Evolutionary conservation across 2,329 filamentous ascomycete genomes (phyloP), one percentile per base, ranked within the genome.

Genomic region (Colletotrichum sp.): DNA sequence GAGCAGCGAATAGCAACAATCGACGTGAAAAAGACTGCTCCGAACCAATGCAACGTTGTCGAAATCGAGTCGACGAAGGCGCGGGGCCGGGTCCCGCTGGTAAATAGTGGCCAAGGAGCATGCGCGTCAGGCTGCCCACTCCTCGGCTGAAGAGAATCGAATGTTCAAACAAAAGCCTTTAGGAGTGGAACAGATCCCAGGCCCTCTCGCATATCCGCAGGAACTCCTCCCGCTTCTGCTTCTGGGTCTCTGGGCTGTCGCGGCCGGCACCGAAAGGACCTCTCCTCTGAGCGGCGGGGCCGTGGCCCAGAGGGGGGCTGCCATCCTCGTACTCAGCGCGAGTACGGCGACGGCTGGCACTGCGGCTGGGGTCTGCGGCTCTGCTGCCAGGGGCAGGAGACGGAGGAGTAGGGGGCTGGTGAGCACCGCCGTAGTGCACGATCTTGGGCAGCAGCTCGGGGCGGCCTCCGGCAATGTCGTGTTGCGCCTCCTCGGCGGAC

Each of bases 151-250:
- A 32, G 52, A 75, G 70, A 73, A 68, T 64, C 16, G 32, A 64
- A 73, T 77, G 79, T 78, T 76, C 79, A 76, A 78, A 80, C 69
- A 78, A 79, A 77, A 28, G 32, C 66, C 16, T 28, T 91, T 87
- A 98, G 77, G 96, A 98, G 88, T 99, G 97, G 86, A 99, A 98
- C 32, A 99, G 86, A 87, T 99, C 97, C 97, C 97, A 99, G 10
- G 97, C 97, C 81, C 95, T 90, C 79, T 95, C 93, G 83, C 96
- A 98, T 66, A 99, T 87, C 72, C 91, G 89, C 78, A 99, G 88
- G 82, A 99, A 99, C 84, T 98, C 95, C 59, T 98, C 96, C 83
- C 96, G 96, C 92, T 99, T 99, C 82, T 91, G 93, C 80, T 92
- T 90, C 83, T 95, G 93, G 8, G 93, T 95, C 80, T 97, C 96